These are phyloP conservation scores for Pseudisothecium myosuroides DNA, from an alignment of 225 moss, liverwort and hornwort species.

Conservation along the genomic window DNA sequence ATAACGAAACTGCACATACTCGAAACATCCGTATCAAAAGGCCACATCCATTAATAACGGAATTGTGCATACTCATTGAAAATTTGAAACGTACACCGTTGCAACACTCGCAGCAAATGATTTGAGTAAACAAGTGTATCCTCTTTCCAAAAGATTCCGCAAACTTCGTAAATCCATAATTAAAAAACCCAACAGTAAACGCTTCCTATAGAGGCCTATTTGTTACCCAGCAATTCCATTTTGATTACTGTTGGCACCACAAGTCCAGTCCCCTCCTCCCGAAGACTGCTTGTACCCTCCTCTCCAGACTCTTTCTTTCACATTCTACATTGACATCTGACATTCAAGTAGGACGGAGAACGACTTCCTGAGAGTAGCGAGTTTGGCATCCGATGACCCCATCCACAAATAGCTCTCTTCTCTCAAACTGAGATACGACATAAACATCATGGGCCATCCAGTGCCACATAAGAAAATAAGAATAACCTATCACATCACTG, in stretches of 20 bases:
- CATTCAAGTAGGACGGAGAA: slow-evolving; percentile 11
- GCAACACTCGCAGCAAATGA: not conserved
- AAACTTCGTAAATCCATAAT: slow-evolving; percentile 29
- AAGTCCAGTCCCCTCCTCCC: slow-evolving; percentile 19
- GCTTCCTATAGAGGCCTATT: slow-evolving; percentile 23
- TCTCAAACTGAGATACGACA: slow-evolving; percentile 24
- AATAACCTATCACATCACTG: slow-evolving; percentile 2
- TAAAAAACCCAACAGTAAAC: slow-evolving; percentile 27
- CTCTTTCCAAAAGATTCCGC: slow-evolving; percentile 6
- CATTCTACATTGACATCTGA: slow-evolving; percentile 10
- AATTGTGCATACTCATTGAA: not conserved
- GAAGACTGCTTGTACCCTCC: slow-evolving; percentile 14
- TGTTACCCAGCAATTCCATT: slow-evolving; percentile 38
- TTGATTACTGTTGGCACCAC: slow-evolving; percentile 26
- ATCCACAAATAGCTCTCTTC: slow-evolving; percentile 18
- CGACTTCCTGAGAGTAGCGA: slow-evolving; percentile 1
- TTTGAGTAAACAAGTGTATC: not conserved
- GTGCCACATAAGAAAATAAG: slow-evolving; percentile 30
- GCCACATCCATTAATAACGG: no score
- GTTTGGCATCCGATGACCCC: slow-evolving; percentile 13
- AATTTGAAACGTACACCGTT: not conserved
- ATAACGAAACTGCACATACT: no score
- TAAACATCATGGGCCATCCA: slow-evolving; percentile 31
- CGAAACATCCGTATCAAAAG: not conserved
- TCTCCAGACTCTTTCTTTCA: slow-evolving; percentile 12